phyloP scores from a whole-genome alignment of 2,329 filamentous ascomycete species.

The Fusarium devonianum region DNA sequence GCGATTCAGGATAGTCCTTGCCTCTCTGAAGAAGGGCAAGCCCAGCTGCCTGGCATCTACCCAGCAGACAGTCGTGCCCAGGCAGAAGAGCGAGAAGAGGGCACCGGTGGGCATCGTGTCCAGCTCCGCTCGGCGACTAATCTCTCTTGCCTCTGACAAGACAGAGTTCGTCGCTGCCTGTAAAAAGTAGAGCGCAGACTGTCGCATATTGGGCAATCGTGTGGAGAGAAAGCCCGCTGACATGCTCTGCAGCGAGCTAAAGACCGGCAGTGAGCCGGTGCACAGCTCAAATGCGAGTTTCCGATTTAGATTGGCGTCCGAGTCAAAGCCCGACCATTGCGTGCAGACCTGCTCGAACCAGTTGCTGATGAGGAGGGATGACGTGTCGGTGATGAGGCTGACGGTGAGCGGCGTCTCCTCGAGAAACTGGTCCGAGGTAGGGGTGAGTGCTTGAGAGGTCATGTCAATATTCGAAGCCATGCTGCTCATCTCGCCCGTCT shows the following conservation, averaged over 20 bases:
- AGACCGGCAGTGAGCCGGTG: slow-evolving; percentile 48
- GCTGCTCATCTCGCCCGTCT: background rate
- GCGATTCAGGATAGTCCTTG: slow-evolving; percentile 37
- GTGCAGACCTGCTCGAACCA: slow-evolving; percentile 53
- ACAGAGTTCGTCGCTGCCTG: slow-evolving; percentile 46
- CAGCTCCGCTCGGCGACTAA: slow-evolving; percentile 30
- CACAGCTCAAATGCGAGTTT: slow-evolving; percentile 49
- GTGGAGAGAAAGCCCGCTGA: slow-evolving; percentile 49
- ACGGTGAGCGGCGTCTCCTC: slow-evolving; percentile 24
- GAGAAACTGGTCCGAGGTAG: slow-evolving; percentile 21
- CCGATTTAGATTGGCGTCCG: slow-evolving; percentile 49
- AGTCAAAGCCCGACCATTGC: slow-evolving; percentile 52
- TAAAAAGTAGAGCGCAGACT: slow-evolving; percentile 46
- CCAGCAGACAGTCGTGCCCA: slow-evolving; percentile 52
- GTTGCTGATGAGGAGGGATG: slow-evolving; percentile 46
- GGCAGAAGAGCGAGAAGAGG: slow-evolving; percentile 50
- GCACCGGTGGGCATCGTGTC: slow-evolving; percentile 45
- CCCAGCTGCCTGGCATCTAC: slow-evolving; percentile 47
- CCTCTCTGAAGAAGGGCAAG: slow-evolving; percentile 45
- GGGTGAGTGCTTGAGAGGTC: slow-evolving; percentile 7
- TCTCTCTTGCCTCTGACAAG: slow-evolving; percentile 44
- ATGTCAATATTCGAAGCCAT: slow-evolving; percentile 16
- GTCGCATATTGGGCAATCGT: slow-evolving; percentile 47
- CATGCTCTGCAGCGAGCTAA: slow-evolving; percentile 52
- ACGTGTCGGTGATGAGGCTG: slow-evolving; percentile 41